Conservation (phyloP, 495 filamentous ascomycete genomes). For the Friedmanniomyces endolithicus region DNA sequence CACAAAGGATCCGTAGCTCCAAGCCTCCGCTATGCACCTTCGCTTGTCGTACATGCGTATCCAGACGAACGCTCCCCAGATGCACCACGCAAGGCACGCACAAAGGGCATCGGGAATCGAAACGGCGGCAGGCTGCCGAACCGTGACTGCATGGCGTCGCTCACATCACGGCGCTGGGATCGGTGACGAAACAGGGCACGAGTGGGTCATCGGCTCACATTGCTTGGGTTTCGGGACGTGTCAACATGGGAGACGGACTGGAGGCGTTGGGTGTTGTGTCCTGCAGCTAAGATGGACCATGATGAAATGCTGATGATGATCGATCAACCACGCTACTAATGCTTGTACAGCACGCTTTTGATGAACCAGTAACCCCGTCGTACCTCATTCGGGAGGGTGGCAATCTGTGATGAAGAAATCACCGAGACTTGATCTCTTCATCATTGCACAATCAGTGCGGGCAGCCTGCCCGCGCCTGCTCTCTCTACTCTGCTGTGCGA, state of each 20-base stretch:
- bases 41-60: constrained; percentile 3
- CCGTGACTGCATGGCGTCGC: background rate
- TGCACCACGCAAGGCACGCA: background rate
- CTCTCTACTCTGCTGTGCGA: too few species aligned
- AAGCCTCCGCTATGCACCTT: background rate
- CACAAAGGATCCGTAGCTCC: background rate
- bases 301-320: background rate
- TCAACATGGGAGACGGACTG: background rate
- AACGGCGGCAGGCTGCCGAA: background rate
- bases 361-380: background rate
- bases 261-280: background rate
- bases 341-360: background rate
- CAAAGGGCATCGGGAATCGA: background rate
- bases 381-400: too few species aligned
- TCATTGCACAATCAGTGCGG: too few species aligned
- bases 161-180: too few species aligned
- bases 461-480: too few species aligned
- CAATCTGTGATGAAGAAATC: too few species aligned
- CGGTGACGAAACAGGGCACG: background rate
- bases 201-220: background rate
- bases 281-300: background rate
- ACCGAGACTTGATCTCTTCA: too few species aligned
- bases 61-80: background rate
- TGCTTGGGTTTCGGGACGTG: background rate
- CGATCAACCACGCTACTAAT: background rate